These are phyloP conservation scores for Eutypella sp. DNA, from an alignment of 2,329 filamentous ascomycete species.

Conservation along the genomic window DNA sequence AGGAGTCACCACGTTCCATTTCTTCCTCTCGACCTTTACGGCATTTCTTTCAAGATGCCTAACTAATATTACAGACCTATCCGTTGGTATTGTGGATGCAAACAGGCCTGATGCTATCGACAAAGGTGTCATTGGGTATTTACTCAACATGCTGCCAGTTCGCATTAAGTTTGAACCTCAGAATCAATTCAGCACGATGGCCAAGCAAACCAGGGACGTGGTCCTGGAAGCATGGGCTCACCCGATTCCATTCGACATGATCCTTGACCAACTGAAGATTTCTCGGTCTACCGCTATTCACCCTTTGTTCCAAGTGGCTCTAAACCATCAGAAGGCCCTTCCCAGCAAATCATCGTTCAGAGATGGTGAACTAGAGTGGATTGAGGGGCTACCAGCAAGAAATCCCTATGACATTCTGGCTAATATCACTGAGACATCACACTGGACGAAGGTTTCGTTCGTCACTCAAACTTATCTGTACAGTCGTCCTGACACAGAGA, in stretches of 20 bases:
- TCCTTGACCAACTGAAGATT: conserved; percentile 33
- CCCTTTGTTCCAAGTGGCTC: conserved; percentile 38
- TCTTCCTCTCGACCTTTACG: not conserved
- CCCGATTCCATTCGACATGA: conserved; percentile 36
- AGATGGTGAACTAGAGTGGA: not conserved
- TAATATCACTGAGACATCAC: not conserved
- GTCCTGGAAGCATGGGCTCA: conserved; percentile 26
- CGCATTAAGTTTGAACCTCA: conserved; percentile 12
- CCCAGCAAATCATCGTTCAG: not conserved
- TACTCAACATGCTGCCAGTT: not conserved
- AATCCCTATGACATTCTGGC: not conserved
- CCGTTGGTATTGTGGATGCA: not conserved
- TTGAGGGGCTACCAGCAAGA: not conserved
- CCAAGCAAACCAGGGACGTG: conserved; percentile 11
- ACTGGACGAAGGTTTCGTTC: not conserved
- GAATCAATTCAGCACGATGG: conserved; percentile 8
- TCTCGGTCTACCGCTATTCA: conserved; percentile 26
- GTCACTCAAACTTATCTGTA: not conserved
- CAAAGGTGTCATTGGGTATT: not conserved
- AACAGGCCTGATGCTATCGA: not conserved
- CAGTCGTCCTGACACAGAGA: not conserved
- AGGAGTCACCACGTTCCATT: not conserved
- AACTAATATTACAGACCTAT: not conserved
- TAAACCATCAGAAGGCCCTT: conserved; percentile 22
- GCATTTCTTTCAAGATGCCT: not conserved